Evolutionary conservation across 2,329 filamentous ascomycete species (phyloP).

Genomic region (Orbilia brochopaga): DNA sequence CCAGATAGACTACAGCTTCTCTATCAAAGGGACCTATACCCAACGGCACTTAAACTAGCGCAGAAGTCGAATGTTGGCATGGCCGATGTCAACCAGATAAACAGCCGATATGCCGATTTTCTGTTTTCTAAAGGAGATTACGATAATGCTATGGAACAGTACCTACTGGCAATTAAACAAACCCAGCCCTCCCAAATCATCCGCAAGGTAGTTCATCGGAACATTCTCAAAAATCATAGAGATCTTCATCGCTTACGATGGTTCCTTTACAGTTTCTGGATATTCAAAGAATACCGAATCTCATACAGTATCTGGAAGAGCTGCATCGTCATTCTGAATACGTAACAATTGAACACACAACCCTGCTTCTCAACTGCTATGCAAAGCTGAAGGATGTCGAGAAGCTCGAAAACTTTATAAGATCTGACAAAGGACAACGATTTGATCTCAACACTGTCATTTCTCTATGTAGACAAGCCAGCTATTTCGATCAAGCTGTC

Average conservation of each 20-base stretch:
- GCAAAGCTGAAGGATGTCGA: constrained; percentile 96
- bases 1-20: constrained; percentile 91
- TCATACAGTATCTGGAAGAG: constrained; percentile 96
- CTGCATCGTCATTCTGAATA: constrained; percentile 84
- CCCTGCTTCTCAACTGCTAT: constrained; percentile 92
- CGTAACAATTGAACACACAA: constrained; percentile 96
- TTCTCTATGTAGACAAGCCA: constrained; percentile 93
- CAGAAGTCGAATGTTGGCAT: constrained; percentile 81
- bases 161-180: constrained; percentile 76
- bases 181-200: constrained; percentile 52
- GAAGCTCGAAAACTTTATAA: constrained; percentile 92
- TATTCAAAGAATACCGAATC: constrained; percentile 94
- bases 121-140: constrained; percentile 94
- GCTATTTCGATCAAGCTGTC: constrained; percentile 94
- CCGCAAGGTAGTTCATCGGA: constrained; percentile 34
- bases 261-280: constrained; percentile 73
- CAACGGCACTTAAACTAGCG: constrained; percentile 87
- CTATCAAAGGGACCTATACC: constrained; percentile 91
- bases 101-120: constrained; percentile 90
- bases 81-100: constrained; percentile 85
- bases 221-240: constrained; percentile 24
- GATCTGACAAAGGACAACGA: constrained; percentile 84
- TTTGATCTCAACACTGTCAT: constrained; percentile 98
- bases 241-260: constrained; percentile 14
- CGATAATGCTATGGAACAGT: constrained; percentile 98